phyloP scores from a whole-genome alignment of 192 early-diverging fungal genomes.

The Phlyctochytrium planicorne region DNA sequence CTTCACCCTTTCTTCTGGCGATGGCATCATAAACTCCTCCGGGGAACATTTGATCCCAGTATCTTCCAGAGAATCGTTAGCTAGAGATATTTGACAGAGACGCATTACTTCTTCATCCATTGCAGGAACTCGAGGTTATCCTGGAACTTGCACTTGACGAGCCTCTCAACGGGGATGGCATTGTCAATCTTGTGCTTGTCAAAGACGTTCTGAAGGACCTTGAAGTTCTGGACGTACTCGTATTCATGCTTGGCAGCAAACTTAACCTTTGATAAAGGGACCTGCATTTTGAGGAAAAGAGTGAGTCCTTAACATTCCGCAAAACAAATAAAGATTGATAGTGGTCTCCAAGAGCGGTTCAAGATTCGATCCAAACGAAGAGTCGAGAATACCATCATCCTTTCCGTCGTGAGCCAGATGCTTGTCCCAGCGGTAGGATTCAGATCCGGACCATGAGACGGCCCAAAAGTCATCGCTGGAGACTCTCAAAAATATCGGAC shows the following conservation, averaged over 20 bases:
- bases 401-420: not conserved
- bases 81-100: conserved; percentile 1
- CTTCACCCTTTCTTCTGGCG: conserved; percentile 56
- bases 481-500: too few species aligned
- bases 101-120: conserved; percentile 75
- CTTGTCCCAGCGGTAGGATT: not conserved
- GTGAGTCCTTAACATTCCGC: not conserved
- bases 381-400: conserved; percentile 5
- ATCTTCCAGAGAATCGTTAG: conserved; percentile 40
- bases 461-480: too few species aligned
- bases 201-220: conserved; percentile 86
- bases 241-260: conserved; percentile 94
- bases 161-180: conserved; percentile 82
- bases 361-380: conserved; percentile 12
- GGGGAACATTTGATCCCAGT: conserved; percentile 87
- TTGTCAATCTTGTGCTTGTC: conserved; percentile 92
- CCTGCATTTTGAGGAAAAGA: conserved; percentile 41
- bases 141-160: conserved; percentile 96
- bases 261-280: conserved; percentile 87
- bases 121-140: conserved; percentile 99
- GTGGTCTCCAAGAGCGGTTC: not conserved
- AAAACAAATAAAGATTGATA: not conserved
- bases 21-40: conserved; percentile 83
- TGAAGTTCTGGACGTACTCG: conserved; percentile 94
- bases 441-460: too few species aligned